These are phyloP conservation scores for Dalechampia spathulata DNA, from an alignment of 441 rosid genomes.

Conservation along the genomic window DNA sequence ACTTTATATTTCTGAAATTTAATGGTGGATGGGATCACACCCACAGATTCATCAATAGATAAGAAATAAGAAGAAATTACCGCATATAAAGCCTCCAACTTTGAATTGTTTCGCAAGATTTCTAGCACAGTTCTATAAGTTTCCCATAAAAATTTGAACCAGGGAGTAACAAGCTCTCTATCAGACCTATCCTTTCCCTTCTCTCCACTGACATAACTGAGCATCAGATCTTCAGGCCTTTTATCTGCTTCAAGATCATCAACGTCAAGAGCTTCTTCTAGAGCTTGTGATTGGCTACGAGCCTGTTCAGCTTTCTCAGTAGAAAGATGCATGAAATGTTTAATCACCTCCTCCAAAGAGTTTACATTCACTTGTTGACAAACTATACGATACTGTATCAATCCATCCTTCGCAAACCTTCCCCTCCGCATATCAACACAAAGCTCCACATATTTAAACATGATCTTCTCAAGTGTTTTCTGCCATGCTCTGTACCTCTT, in stretches of 20 bases:
- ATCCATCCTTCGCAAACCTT: conserved; percentile 95
- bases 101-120: conserved; percentile 88
- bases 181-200: conserved; percentile 99
- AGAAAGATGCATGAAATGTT: conserved; percentile 89
- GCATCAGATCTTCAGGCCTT: conserved; percentile 95
- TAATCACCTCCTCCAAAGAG: conserved; percentile 98
- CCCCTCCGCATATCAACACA: conserved; percentile 96
- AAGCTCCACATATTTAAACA: conserved; percentile 94
- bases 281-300: conserved; percentile 78
- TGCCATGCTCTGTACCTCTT: conserved; percentile 97
- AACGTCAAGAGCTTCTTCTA: conserved; percentile 98
- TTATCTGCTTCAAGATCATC: conserved; percentile 99
- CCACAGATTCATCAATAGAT: neutral
- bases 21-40: neutral
- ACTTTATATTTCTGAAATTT: neutral
- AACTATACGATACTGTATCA: conserved; percentile 87
- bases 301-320: conserved; percentile 99
- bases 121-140: conserved; percentile 98
- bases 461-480: conserved; percentile 77
- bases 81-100: conserved; percentile 97
- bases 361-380: conserved; percentile 95
- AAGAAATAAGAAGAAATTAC: conserved; percentile 32
- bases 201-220: conserved; percentile 98
- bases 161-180: conserved; percentile 96
- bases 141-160: conserved; percentile 99